Conservation (phyloP, 345 rosid genomes). For the Brassica incana region DNA sequence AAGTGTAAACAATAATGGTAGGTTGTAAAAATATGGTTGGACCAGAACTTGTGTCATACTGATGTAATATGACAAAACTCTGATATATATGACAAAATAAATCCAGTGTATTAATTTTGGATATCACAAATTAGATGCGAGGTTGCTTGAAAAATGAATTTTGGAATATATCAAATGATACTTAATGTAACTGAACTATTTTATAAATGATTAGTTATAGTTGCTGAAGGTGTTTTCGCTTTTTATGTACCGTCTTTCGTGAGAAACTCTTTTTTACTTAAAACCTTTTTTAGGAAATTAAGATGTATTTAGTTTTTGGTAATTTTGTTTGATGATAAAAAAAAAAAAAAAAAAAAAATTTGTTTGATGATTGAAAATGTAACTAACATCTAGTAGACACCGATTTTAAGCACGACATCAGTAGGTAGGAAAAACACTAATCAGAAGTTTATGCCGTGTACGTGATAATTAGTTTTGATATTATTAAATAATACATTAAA, state of each 20-base stretch:
- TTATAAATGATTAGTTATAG: not conserved
- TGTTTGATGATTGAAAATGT: not conserved
- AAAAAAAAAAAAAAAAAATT: not conserved
- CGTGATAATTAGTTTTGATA: not conserved
- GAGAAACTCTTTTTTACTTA: not conserved
- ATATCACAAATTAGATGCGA: not conserved
- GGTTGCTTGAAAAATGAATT: slow-evolving; percentile 1
- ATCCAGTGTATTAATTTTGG: not conserved
- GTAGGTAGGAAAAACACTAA: not conserved
- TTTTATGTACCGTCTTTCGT: not conserved
- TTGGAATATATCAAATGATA: too few relatives aligned
- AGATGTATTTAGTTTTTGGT: not conserved
- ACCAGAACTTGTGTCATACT: slow-evolving; percentile 19
- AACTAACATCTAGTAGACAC: not conserved
- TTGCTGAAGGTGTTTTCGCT: not conserved
- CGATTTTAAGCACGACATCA: not conserved
- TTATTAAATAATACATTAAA: not conserved
- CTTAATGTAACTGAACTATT: too few relatives aligned
- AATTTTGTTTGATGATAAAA: not conserved
- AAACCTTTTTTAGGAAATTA: not conserved
- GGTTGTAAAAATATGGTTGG: slow-evolving; percentile 12
- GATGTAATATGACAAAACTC: slow-evolving; percentile 19
- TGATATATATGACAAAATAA: not conserved
- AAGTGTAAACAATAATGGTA: not conserved
- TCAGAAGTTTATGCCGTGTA: not conserved